Evolutionary conservation across 352 stramenopile species (phyloP), one percentile per base, ranked within the genome.

Genomic region (Pythium pectinolyticum): DNA sequence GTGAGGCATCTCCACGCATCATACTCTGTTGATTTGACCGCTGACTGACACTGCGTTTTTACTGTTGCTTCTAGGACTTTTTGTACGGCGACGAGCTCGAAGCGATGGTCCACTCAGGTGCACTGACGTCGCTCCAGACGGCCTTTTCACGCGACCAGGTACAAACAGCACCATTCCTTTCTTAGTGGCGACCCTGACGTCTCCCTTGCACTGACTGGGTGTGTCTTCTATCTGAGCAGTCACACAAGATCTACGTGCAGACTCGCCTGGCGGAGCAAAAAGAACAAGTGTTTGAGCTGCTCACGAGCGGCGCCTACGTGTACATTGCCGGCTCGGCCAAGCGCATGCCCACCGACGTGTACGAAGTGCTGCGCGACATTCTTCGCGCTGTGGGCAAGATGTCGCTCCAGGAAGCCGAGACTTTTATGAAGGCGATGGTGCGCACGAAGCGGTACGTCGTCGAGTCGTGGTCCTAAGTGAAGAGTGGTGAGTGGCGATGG

Each of bases 221-320:
- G 5, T 25, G 28, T 37, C 10, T 30, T 30, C n/a, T 41, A 50
- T 40, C 47, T 25, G n/a, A n/a, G n/a, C 31, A 91, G 79, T 68
- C 74, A 28, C 67, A 90, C 56, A 97, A 97, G 70, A 81, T 97
- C 8, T 98, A 98, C 69, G 92, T 98, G 25, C 89, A 97, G 74
- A 92, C 85, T 17, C 78, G 78, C 12, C 77, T 98, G 20, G 78
- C 72, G 9, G 88, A 98, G 63, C 74, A 92, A 57, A 93, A 92
- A 61, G 70, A 89, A 24, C 48, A 67, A 8, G 74, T 95, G 0
- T 95, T 82, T 46, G 63, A 87, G 34, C 75, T 91, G 43, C 76
- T 94, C 20, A 75, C 90, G 48, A 77, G 76, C 28, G 77, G 78
- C 8, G 82, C 84, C 3, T 87, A 84, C 50, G 76, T 94, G 35